A percentile compares a stretch with the other conserved stretches of the same genome.
phyloP scores from a whole-genome alignment of 176 grass and related monocot genomes.

The Oryza glumipatula region DNA sequence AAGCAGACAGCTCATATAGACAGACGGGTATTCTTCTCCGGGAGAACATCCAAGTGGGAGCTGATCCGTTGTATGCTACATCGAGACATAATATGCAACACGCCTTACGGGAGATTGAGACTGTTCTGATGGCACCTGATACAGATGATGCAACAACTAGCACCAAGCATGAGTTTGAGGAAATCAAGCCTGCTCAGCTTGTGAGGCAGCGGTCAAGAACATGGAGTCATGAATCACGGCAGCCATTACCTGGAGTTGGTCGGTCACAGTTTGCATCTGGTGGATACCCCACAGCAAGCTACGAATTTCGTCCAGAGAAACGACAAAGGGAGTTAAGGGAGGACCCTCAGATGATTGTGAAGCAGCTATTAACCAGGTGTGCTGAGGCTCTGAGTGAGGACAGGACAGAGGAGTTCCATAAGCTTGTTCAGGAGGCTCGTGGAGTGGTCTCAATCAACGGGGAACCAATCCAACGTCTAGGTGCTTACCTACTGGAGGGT shows the following conservation, averaged over 20 bases:
- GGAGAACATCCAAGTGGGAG: constrained; percentile 46
- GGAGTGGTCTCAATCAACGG: constrained; percentile 73
- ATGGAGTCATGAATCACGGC: constrained; percentile 65
- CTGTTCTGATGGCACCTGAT: constrained; percentile 94
- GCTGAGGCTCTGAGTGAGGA: constrained; percentile 72
- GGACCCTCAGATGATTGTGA: constrained; percentile 58
- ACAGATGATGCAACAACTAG: constrained; percentile 57
- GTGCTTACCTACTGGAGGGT: constrained; percentile 89
- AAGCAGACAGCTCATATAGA: constrained; percentile 66
- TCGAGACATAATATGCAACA: constrained; percentile 82
- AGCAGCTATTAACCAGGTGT: constrained; percentile 72
- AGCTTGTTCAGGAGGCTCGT: constrained; percentile 66
- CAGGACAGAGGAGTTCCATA: constrained; percentile 69
- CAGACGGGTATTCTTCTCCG: constrained; percentile 40
- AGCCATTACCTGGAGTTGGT: constrained; percentile 40
- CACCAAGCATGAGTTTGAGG: constrained; percentile 51
- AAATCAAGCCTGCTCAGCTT: constrained; percentile 58
- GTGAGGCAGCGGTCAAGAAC: constrained; percentile 66
- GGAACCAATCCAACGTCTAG: constrained; percentile 82
- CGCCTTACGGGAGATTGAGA: constrained; percentile 82
- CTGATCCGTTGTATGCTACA: constrained; percentile 57
- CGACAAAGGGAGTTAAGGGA: constrained; percentile 63
- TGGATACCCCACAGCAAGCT: constrained; percentile 47
- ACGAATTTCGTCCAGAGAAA: constrained; percentile 72
- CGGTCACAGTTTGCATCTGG: constrained; percentile 39